Evolutionary conservation across 257 asterid species (phyloP).

Genomic region (Solanum arcanum): DNA sequence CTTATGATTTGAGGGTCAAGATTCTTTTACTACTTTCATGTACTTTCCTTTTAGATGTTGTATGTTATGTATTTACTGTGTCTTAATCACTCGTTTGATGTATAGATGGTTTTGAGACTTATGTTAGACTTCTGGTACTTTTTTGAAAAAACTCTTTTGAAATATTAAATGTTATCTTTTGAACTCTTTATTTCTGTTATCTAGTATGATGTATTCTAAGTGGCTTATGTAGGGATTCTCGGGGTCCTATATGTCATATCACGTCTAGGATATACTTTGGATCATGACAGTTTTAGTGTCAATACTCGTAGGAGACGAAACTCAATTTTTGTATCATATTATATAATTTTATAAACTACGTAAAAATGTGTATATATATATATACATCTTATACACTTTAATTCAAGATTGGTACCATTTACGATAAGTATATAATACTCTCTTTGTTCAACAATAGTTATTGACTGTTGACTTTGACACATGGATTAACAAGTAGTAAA

Average conservation of each 20-base stretch:
- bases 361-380: background rate
- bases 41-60: no score
- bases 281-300: background rate
- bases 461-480: background rate
- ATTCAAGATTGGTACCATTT: background rate
- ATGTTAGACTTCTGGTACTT: background rate
- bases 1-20: background rate
- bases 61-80: no score
- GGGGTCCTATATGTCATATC: background rate
- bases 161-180: no score
- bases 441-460: background rate
- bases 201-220: background rate
- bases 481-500: background rate
- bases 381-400: background rate
- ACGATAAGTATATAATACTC: background rate
- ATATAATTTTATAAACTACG: background rate
- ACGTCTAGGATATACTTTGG: background rate
- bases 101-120: background rate
- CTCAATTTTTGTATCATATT: background rate
- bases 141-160: no score
- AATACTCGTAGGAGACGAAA: background rate
- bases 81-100: no score
- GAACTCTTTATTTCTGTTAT: no score
- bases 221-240: background rate
- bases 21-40: no score